Percentiles rank a stretch among this genome's conserved stretches.
phyloP scores from a whole-genome alignment of 495 filamentous ascomycete species.

The Daldinia decipiens region DNA sequence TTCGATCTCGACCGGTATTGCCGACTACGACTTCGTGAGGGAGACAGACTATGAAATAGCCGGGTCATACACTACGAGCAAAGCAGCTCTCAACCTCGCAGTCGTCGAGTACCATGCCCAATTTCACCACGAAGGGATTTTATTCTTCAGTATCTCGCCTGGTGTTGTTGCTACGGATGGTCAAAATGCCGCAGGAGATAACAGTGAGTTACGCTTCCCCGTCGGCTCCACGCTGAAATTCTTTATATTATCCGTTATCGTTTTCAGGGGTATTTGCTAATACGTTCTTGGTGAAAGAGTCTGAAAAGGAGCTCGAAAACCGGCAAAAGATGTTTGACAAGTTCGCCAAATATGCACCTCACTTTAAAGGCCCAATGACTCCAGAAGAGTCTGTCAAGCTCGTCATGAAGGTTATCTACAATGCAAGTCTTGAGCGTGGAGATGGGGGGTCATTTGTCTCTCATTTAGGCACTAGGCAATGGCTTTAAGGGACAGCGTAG shows the following conservation, averaged over 20 bases:
- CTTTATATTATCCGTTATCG: too few species aligned
- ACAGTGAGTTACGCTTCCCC: constrained; percentile 21
- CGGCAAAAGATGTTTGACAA: constrained; percentile 47
- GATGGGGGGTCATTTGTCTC: constrained; percentile 64
- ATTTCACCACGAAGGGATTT: constrained; percentile 59
- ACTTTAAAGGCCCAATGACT: constrained; percentile 59
- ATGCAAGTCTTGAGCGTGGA: constrained; percentile 59
- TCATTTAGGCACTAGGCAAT: constrained; percentile 56
- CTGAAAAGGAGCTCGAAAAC: constrained; percentile 50
- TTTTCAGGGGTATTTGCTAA: background rate
- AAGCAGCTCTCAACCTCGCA: constrained; percentile 57
- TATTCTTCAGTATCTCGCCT: constrained; percentile 62
- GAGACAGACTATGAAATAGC: constrained; percentile 42
- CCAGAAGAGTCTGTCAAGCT: constrained; percentile 55
- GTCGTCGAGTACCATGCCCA: constrained; percentile 58
- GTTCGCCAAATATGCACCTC: constrained; percentile 57
- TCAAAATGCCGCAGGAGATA: constrained; percentile 11
- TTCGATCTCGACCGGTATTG: constrained; percentile 60
- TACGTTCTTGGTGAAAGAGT: constrained; percentile 39
- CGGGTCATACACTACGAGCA: constrained; percentile 51
- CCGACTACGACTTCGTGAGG: constrained; percentile 48
- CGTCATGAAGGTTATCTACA: constrained; percentile 54
- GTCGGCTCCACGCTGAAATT: too few species aligned
- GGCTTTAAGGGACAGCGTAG: constrained; percentile 12
- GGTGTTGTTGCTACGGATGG: constrained; percentile 56